These are phyloP conservation scores for Myriangium duriaei DNA, from an alignment of 2,329 filamentous ascomycete species.

Conservation along the genomic window DNA sequence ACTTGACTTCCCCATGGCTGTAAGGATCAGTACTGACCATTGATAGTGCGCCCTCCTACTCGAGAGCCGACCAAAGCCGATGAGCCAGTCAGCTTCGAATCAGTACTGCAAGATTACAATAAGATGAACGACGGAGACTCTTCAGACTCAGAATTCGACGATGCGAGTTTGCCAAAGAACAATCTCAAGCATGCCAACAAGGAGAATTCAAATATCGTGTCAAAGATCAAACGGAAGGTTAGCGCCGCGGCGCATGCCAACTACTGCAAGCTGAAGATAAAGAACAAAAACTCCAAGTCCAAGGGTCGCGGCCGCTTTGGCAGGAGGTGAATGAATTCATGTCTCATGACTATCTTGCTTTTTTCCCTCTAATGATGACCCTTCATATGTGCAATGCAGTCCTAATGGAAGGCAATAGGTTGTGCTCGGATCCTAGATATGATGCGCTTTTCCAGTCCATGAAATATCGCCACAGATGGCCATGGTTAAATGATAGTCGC, in stretches of 20 bases:
- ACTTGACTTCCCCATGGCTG: background rate
- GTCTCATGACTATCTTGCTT: conserved; percentile 1
- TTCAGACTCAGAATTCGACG: background rate
- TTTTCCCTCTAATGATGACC: background rate
- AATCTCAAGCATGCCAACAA: background rate
- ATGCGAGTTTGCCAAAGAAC: conserved; percentile 2
- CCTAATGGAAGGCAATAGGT: no score
- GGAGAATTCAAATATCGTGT: conserved; percentile 16
- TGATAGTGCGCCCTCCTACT: conserved; percentile 10
- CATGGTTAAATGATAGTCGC: no score
- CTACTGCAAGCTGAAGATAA: conserved; percentile 38
- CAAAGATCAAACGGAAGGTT: conserved; percentile 31
- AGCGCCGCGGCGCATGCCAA: conserved; percentile 36
- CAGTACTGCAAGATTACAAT: no score
- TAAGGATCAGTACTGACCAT: background rate
- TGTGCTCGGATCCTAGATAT: no score
- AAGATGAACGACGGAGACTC: conserved; percentile 2
- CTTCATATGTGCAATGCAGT: background rate
- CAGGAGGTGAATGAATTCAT: conserved; percentile 15
- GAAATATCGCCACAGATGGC: no score
- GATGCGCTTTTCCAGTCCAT: no score
- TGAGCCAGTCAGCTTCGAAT: background rate
- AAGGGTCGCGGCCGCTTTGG: conserved; percentile 30
- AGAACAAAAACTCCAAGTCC: conserved; percentile 33
- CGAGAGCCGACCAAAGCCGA: background rate